These are phyloP conservation scores for Sporisorium sorghi DNA, from an alignment of 1,284 basidiomycete genomes.

Conservation along the genomic window DNA sequence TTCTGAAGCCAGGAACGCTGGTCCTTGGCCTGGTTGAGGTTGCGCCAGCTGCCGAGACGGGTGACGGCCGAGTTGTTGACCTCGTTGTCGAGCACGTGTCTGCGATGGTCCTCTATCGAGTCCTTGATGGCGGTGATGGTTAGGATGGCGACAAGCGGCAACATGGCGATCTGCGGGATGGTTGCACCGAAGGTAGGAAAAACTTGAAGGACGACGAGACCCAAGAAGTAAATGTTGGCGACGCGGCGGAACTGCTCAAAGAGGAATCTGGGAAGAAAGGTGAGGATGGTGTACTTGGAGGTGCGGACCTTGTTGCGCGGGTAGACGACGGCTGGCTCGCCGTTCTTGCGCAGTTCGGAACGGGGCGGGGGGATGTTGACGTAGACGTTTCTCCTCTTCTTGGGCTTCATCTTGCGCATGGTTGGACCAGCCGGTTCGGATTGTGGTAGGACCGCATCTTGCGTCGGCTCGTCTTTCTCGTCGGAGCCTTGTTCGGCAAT, in stretches of 20 bases:
- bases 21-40: conserved; percentile 87
- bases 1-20: conserved; percentile 81
- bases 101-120: conserved; percentile 91
- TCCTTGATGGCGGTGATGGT: conserved; percentile 92
- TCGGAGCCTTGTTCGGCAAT: conserved; percentile 33
- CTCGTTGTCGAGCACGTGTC: conserved; percentile 85
- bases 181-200: conserved; percentile 92
- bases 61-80: conserved; percentile 91
- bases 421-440: conserved; percentile 36
- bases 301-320: conserved; percentile 94
- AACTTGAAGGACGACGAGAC: conserved; percentile 85
- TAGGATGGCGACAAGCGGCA: conserved; percentile 89
- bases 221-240: conserved; percentile 92
- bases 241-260: conserved; percentile 74
- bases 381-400: conserved; percentile 62
- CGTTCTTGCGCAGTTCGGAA: conserved; percentile 77
- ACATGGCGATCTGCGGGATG: conserved; percentile 82
- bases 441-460: background rate
- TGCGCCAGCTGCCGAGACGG: conserved; percentile 85
- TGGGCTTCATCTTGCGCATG: conserved; percentile 55
- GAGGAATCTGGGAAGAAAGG: conserved; percentile 79
- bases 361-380: conserved; percentile 71
- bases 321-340: conserved; percentile 83
- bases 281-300: conserved; percentile 88
- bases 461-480: conserved; percentile 17